A percentile compares a stretch with the other conserved stretches of the same genome.
These are phyloP conservation scores for Leccinum arenicola DNA, from an alignment of 768 basidiomycete genomes.

Conservation along the genomic window DNA sequence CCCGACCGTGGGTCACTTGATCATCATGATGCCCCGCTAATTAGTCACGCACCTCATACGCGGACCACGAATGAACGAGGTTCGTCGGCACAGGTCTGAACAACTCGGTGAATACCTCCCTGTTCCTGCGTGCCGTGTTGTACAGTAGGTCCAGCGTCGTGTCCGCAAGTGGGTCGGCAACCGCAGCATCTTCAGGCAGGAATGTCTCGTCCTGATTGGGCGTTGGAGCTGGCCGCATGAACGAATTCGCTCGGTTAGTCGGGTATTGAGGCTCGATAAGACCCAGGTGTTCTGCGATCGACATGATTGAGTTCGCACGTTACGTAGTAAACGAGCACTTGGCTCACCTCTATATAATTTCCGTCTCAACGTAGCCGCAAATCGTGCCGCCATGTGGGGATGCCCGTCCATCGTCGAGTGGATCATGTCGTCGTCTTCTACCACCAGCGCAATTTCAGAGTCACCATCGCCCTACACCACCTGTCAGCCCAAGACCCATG, in stretches of 20 bases:
- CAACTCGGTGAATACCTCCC: conserved; percentile 81
- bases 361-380: conserved; percentile 81
- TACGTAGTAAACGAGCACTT: background rate
- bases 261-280: conserved; percentile 71
- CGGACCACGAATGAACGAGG: conserved; percentile 71
- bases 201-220: conserved; percentile 66
- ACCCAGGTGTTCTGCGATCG: conserved; percentile 73
- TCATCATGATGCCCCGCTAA: background rate
- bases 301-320: conserved; percentile 4
- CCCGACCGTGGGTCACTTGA: conserved; percentile 7
- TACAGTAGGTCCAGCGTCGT: conserved; percentile 58
- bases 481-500: conserved; percentile 6
- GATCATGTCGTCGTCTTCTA: conserved; percentile 84
- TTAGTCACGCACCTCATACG: conserved; percentile 60
- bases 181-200: conserved; percentile 55
- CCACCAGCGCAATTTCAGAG: conserved; percentile 90
- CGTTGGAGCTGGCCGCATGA: conserved; percentile 79
- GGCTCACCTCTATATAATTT: conserved; percentile 74
- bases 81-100: conserved; percentile 89
- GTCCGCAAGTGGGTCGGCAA: conserved; percentile 79
- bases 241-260: conserved; percentile 40
- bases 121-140: conserved; percentile 72
- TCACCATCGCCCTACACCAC: conserved; percentile 77
- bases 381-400: conserved; percentile 67
- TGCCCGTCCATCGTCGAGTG: conserved; percentile 75